phyloP scores from a whole-genome alignment of 2,329 filamentous ascomycete genomes.

The Tolypocladium inflatum region DNA sequence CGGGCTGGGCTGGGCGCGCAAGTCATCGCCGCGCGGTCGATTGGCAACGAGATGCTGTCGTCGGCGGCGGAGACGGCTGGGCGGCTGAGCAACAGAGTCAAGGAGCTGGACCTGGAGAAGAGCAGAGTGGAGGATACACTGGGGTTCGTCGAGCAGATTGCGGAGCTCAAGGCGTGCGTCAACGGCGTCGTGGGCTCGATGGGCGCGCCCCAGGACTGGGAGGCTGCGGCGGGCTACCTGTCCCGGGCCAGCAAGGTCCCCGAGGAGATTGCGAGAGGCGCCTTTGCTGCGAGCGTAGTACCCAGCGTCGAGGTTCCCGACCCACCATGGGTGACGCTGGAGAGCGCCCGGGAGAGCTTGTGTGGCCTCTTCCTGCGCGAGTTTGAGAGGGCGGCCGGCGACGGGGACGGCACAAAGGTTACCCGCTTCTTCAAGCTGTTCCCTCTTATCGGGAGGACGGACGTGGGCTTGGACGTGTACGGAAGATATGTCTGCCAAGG shows the following conservation, averaged over 20 bases:
- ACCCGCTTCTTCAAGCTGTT: conserved; percentile 98
- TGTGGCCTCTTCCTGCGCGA: conserved; percentile 87
- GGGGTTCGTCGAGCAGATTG: conserved; percentile 88
- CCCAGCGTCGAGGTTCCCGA: conserved; percentile 95
- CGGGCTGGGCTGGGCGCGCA: conserved; percentile 84
- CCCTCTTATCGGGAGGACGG: conserved; percentile 79
- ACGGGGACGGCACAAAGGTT: conserved; percentile 80
- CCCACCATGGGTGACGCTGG: conserved; percentile 75
- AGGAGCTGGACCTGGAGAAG: conserved; percentile 83
- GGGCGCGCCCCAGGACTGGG: conserved; percentile 98
- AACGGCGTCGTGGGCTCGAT: conserved; percentile 91
- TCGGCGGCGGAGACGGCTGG: conserved; percentile 77
- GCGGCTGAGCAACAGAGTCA: conserved; percentile 78
- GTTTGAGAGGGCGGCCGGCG: conserved; percentile 83
- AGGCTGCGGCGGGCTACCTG: conserved; percentile 86
- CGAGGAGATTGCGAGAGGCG: conserved; percentile 66
- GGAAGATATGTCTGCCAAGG: conserved; percentile 94
- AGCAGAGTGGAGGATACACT: conserved; percentile 83
- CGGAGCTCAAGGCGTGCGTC: conserved; percentile 93
- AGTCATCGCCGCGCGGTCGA: conserved; percentile 68
- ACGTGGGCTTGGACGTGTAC: conserved; percentile 89
- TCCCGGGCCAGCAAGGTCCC: conserved; percentile 76
- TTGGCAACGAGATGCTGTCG: conserved; percentile 87
- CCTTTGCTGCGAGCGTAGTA: conserved; percentile 86
- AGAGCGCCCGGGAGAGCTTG: conserved; percentile 78